A percentile compares a stretch with the other conserved stretches of the same genome.
Conservation (phyloP, 163 green algal species). For the Dunaliella salina region DNA sequence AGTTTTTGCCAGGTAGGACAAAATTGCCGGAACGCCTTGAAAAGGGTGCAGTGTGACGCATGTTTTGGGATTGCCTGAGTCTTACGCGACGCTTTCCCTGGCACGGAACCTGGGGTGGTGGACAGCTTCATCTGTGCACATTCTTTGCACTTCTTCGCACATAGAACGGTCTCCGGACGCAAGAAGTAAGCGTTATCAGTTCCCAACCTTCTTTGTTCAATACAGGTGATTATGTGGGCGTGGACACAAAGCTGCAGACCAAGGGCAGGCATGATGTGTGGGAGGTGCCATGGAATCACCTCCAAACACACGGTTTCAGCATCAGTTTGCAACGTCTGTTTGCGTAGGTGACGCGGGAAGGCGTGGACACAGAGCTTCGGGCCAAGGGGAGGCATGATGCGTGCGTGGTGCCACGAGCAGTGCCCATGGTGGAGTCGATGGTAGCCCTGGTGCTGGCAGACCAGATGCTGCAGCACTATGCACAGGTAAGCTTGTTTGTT, state of each 20-base stretch:
- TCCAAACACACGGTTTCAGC: too few species aligned
- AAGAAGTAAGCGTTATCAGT: not conserved
- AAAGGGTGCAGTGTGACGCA: too few species aligned
- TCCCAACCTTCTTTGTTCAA: not conserved
- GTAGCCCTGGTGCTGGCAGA: constrained; percentile 94
- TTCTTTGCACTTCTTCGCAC: too few species aligned
- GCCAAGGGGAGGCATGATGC: constrained; percentile 88
- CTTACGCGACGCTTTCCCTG: too few species aligned
- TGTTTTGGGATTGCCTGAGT: too few species aligned
- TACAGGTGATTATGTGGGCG: not conserved
- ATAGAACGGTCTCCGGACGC: not conserved
- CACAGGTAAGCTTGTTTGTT: too few species aligned
- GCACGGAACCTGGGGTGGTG: too few species aligned
- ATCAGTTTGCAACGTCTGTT: constrained; percentile 37
- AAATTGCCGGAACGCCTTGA: too few species aligned
- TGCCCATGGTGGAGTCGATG: constrained; percentile 97
- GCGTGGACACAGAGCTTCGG: constrained; percentile 64
- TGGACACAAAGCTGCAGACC: constrained; percentile 72
- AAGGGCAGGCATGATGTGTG: constrained; percentile 89
- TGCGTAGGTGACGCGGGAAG: constrained; percentile 5
- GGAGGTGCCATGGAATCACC: too few species aligned
- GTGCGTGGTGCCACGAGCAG: constrained; percentile 89
- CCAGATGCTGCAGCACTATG: constrained; percentile 76
- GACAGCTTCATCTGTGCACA: too few species aligned
- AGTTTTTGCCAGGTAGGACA: too few species aligned